Evolutionary conservation across 441 rosid genomes (phyloP), one percentile per base, ranked within the genome.

Genomic region (Sinapis alba): DNA sequence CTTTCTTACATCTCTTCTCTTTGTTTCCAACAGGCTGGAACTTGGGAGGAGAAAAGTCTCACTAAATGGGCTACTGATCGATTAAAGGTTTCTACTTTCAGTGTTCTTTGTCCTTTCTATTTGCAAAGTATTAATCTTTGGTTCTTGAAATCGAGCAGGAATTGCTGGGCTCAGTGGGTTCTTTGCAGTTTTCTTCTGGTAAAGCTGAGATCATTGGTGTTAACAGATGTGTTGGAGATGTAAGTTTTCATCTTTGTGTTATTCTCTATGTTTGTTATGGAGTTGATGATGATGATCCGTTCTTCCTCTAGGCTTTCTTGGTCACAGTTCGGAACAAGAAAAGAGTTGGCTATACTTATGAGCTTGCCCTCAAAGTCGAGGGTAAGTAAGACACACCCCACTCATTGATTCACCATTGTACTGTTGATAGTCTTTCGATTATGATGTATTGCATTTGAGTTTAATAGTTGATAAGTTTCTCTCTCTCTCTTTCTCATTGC

Each of bases 31-130:
- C 66, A 93, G 97, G 97, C 96, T 24, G 98, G 97, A 27, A 93
- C 97, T 61, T 92, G 95, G 95, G 98, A 93, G 80, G 95, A 93
- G 80, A 94, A 89, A 67, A 89, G 68, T 78, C 91, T 91, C 58
- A 91, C 88, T 30, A 83, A 83, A 62, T 91, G 97, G 98, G 95
- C 98, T 18, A 80, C 73, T 36, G 84, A 86, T 0, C 85, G 98
- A 81, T 84, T 94, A 50, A 88, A 88, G 97, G 97, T 85, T 56
- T 62, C 68, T 69, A 11, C 24, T 56, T 83, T 26, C 27, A 32
- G 0, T 68, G 6, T 65, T 21, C 24, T 2, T 27, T 3, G 20
- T 21, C 1, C 10, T 27, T 56, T 41, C 2, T 58, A 20, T 60
- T 60, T 8, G 66, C 32, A 21, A 43, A 57, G 10, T 64, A 27